These are phyloP conservation scores for Adansonia grandidieri DNA, from an alignment of 441 rosid genomes.

Conservation along the genomic window DNA sequence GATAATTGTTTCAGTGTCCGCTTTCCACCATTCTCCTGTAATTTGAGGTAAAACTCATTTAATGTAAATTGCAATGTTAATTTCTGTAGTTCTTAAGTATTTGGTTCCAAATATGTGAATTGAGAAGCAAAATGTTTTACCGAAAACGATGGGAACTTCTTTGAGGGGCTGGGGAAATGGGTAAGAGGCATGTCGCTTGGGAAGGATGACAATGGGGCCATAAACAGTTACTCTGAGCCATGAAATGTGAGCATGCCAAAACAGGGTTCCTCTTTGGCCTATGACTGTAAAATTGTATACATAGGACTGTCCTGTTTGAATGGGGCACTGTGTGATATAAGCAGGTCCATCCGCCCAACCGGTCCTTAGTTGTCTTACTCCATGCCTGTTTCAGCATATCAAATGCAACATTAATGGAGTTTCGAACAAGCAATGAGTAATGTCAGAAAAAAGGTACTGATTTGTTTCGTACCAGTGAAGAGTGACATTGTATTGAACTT, in stretches of 20 bases:
- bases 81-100: neutral
- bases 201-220: slow-evolving; percentile 68
- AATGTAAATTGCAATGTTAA: slow-evolving; percentile 1
- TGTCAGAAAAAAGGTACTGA: neutral
- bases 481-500: slow-evolving; percentile 38
- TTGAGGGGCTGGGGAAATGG: slow-evolving; percentile 69
- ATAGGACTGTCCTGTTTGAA: slow-evolving; percentile 58
- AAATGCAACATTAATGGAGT: neutral
- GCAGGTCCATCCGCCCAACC: slow-evolving; percentile 85
- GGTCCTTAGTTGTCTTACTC: slow-evolving; percentile 54
- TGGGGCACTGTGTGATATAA: slow-evolving; percentile 72
- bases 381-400: slow-evolving; percentile 49
- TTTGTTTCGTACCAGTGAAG: slow-evolving; percentile 36
- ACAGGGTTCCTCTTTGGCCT: slow-evolving; percentile 77
- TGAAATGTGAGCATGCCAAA: slow-evolving; percentile 70
- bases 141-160: slow-evolving; percentile 60
- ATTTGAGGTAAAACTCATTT: neutral
- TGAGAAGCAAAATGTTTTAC: slow-evolving; percentile 32
- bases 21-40: slow-evolving; percentile 78
- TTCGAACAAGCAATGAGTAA: neutral
- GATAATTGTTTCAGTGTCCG: slow-evolving; percentile 61
- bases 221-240: slow-evolving; percentile 72
- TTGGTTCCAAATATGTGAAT: neutral
- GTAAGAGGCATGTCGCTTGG: slow-evolving; percentile 47
- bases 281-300: slow-evolving; percentile 63